These are phyloP conservation scores for Colletotrichum cordylinicola DNA, from an alignment of 2,329 filamentous ascomycete genomes.

Conservation along the genomic window DNA sequence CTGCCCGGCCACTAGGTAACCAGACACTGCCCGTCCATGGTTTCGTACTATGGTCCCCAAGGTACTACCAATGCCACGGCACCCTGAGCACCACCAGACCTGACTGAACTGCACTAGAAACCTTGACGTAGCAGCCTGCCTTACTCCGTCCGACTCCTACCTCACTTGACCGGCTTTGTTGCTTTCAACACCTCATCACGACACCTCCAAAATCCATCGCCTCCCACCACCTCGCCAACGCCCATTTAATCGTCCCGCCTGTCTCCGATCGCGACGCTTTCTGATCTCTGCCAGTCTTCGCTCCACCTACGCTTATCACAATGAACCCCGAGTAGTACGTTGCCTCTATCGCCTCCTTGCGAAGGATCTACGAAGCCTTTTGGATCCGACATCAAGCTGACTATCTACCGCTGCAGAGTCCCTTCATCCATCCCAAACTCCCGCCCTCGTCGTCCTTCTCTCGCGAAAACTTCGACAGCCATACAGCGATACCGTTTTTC, in stretches of 20 bases:
- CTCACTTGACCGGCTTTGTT: constrained; percentile 23
- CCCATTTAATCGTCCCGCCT: constrained; percentile 8
- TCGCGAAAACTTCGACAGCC: background rate
- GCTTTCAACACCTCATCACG: constrained; percentile 22
- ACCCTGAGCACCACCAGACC: background rate
- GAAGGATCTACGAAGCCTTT: background rate
- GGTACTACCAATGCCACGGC: background rate
- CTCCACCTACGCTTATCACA: constrained; percentile 46
- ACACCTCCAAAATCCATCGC: constrained; percentile 17
- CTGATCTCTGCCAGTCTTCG: constrained; percentile 10
- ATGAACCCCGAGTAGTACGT: constrained; percentile 96
- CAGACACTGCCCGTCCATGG: background rate
- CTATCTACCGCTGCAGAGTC: constrained; percentile 17
- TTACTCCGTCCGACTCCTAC: constrained; percentile 19
- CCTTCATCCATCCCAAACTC: background rate
- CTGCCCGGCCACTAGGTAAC: background rate
- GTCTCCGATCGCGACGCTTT: background rate
- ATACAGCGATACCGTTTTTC: background rate
- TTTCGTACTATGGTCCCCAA: background rate
- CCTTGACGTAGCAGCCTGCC: constrained; percentile 23
- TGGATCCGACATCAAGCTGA: constrained; percentile 23
- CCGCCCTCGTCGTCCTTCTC: background rate
- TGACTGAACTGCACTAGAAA: constrained; percentile 4
- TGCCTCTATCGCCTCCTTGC: constrained; percentile 16
- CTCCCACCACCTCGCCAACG: constrained; percentile 9